Base-by-base conservation (phyloP, 78 protist genomes). In the Dictyostelium capitatum region DNA sequence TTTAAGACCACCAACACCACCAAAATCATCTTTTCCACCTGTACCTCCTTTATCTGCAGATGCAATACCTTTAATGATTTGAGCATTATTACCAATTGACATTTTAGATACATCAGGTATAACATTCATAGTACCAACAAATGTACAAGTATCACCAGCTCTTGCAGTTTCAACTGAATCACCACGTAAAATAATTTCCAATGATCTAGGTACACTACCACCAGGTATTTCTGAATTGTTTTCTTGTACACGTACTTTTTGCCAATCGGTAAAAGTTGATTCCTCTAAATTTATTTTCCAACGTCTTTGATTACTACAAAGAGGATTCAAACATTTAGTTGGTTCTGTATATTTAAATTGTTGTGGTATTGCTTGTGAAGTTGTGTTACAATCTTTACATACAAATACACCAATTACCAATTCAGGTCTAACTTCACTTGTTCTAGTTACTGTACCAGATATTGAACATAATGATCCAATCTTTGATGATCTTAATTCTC, bases 361-460 rank as follows among this genome's bases (percentile, higher is more conserved):
- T 96, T 99, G 99, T 32, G 56, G 90, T 1, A 99, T 91, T 51
- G 84, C 15, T n/a, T 19, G 37, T 4, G 91, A 80, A 6, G 54
- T n/a, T 12, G 70, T 67, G 23, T 70, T 51, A 80, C 99, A 99
- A 37, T 94, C 97, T 80, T 30, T 14, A 92, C 99, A 99, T 51
- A 3, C 0, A 83, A 99, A 99, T 20, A 83, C 48, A 15, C 98
- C 99, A 1, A 23, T 9, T 25, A 97, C 15, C 2, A 99, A 97
- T 95, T 99, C 99, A 0, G 99, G 99, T 19, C 99, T 95, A 6
- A 98, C 98, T 41, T 99, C 99, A 4, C 98, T 59, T 3, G 99
- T 93, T 56, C 99, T 97, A 32, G 99, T 99, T 1, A 99, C 99
- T 0, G 99, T 98, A 57, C 99, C 99, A 3, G 78, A 25, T 30